Evolutionary conservation across 164 flowering plant species (phyloP), one percentile per base, ranked within the genome.

Genomic region (Brasenia schreberi): DNA sequence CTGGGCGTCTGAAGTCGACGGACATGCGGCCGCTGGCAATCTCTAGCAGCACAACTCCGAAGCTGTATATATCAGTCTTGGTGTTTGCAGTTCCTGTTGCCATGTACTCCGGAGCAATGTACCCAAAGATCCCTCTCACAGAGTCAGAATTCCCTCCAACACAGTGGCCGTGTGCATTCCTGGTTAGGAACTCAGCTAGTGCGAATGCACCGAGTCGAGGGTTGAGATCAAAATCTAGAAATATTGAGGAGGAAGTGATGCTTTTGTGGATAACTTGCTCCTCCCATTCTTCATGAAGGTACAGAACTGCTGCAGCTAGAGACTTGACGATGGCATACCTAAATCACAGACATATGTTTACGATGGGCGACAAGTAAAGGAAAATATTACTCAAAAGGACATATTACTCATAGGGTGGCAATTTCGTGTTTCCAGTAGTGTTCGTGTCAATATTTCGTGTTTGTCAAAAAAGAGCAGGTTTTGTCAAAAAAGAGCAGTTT

Each of bases 211-310:
- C 74, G 52, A 94, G 99, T 69, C 96, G 79, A 0, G 99, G 97
- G 71, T 84, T 89, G 90, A 84, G 82, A 71, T 91, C 97, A 0
- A 75, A 75, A 64, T 94, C 97, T 5, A 94, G 85, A 64, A 79
- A 64, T n/a, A 92, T 66, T 5, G 96, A 84, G 0, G 95, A 80
- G 7, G 97, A 88, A 64, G 97, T 94, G 53, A 94, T 88, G 70
- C 82, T 87, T 63, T 85, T 82, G 75, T 94, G 99, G 45, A 94
- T 87, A 18, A 94, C 96, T 69, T 89, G 90, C 67, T 94, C 97
- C 18, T 94, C 97, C 99, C 99, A 94, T 67, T 88, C 96, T 68
- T 94, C 99, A 33, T 94, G 99, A 42, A 94, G 96, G 66, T 94
- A 94, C 43, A 78, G 82, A 65, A 89, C 74, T 0, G 96, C 99